Percentiles rank a stretch among this genome's conserved stretches.
These are phyloP conservation scores for Ganoderma resinaceum DNA, from an alignment of 1,284 basidiomycete genomes.

Conservation along the genomic window DNA sequence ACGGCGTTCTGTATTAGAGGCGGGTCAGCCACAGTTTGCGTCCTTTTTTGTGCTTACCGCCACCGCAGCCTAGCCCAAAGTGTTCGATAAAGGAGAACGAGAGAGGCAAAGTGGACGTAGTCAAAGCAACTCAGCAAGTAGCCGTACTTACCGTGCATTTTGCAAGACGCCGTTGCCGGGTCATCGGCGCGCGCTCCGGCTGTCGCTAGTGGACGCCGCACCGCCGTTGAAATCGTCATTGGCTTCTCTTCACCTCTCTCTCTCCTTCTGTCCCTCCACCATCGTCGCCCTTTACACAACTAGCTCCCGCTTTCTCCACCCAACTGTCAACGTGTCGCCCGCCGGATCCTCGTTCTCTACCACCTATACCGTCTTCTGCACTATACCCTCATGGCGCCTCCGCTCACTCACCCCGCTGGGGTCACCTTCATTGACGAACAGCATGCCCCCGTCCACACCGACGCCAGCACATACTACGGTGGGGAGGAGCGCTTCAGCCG, in stretches of 20 bases:
- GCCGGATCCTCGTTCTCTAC: slow-evolving; percentile 17
- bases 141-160: no score
- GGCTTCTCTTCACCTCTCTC: slow-evolving; percentile 13
- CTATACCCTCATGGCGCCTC: slow-evolving; percentile 43
- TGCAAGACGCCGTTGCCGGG: slow-evolving; percentile 2
- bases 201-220: slow-evolving; percentile 20
- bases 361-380: slow-evolving; percentile 1
- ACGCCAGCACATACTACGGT: slow-evolving; percentile 86
- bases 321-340: slow-evolving; percentile 9
- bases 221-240: slow-evolving; percentile 25
- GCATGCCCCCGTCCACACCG: slow-evolving; percentile 62
- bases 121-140: background rate
- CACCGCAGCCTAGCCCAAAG: slow-evolving; percentile 17
- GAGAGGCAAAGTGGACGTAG: background rate
- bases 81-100: slow-evolving; percentile 7
- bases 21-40: slow-evolving; percentile 6
- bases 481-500: slow-evolving; percentile 78
- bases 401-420: slow-evolving; percentile 60
- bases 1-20: slow-evolving; percentile 18
- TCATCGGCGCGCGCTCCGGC: slow-evolving; percentile 29
- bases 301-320: slow-evolving; percentile 15
- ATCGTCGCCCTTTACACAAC: slow-evolving; percentile 12
- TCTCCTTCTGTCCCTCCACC: slow-evolving; percentile 19
- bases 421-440: slow-evolving; percentile 74
- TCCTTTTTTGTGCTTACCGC: slow-evolving; percentile 9